Base-by-base conservation (phyloP, 2,329 filamentous ascomycete species). In the Emericellopsis atlantica region DNA sequence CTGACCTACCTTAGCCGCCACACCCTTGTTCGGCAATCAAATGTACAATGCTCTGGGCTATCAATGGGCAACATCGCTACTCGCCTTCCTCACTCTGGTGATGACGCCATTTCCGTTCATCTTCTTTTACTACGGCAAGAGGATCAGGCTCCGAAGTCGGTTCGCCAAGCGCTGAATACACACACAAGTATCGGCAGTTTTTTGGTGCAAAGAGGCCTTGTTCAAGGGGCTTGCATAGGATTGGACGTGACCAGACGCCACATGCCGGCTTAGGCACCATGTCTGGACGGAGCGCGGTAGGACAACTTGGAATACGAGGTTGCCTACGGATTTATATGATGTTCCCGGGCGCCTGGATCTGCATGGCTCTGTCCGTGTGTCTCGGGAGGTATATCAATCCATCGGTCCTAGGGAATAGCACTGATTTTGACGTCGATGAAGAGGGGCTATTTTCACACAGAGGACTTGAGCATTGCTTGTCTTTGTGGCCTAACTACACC, bases 21-120 rank as follows among this genome's bases (percentile, higher is more conserved):
- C 89, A 49, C 83, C 84, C 12, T 64, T 88, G 3, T 88, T 89
- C 55, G 81, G 81, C 14, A 71, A 76, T 23, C 81, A 79, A 48
- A 76, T 89, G 79, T 90, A 87, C 53, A 56, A 72, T 8, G 69
- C 62, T 22, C 66, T 89, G 21, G 84, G 83, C 14, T 74, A 80
- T 44, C 75, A 81, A 45, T 88, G 84, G 83, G 78, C 76, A 7
- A 73, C 75, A 1, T 74, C 66, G 33, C 54, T 82, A 34, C 57
- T 82, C 36, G 78, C 68, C 2, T 81, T 81, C 47, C 51, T 81
- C 40, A 73, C 76, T 1, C 51, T 81, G 4, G 67, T 59, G 38
- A 77, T 82, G 72, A 61, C 77, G 57, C 77, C 77, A 1, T 79
- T 81, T 45, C 78, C 78, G 4, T 78, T 72, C 49, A 52, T 80